Conservation (phyloP, 73 alveolate species). For the Paramecium pentaurelia region DNA sequence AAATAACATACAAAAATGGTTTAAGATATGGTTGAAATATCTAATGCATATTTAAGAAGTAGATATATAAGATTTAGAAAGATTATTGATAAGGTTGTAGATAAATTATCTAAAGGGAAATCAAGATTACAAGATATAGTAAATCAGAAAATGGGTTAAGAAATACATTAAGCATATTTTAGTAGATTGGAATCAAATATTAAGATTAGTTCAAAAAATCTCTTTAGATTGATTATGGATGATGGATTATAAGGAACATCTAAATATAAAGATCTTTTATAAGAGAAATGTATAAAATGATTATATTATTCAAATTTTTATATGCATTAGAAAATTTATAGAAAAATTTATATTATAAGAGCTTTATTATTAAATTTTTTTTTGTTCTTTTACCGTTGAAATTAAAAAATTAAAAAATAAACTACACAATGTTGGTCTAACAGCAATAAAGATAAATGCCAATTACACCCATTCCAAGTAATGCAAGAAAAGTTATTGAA, state of each 20-base stretch:
- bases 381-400: neutral
- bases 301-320: neutral
- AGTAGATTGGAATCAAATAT: neutral
- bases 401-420: neutral
- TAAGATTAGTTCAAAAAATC: neutral
- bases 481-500: slow-evolving; percentile 55
- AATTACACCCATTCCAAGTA: neutral
- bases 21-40: neutral
- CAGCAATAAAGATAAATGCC: neutral
- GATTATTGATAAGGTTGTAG: neutral
- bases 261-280: neutral
- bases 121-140: neutral
- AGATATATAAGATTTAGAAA: neutral
- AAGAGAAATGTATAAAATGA: slow-evolving; percentile 4
- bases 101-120: neutral
- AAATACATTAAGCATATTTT: neutral
- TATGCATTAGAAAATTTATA: neutral
- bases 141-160: neutral
- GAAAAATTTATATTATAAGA: neutral
- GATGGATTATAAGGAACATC: neutral
- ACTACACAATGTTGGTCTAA: neutral
- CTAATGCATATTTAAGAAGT: neutral
- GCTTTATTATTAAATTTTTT: neutral
- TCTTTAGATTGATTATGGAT: neutral
- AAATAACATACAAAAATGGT: slow-evolving; percentile 7